phyloP scores from a whole-genome alignment of 1,139 yeast genomes.

The Komagataea norvegica region DNA sequence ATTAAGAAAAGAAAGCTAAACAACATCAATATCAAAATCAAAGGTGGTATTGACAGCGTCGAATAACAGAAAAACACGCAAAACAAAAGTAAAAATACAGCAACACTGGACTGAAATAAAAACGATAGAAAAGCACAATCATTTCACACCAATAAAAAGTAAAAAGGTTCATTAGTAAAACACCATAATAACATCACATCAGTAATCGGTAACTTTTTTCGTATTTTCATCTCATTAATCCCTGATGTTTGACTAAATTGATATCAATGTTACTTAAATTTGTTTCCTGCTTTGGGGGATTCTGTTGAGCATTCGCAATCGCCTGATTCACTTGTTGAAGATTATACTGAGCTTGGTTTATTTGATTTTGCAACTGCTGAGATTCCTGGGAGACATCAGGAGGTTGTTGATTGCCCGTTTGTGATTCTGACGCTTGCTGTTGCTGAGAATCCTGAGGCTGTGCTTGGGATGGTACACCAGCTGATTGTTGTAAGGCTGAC shows the following conservation, averaged over 20 bases:
- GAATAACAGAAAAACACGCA: too few species aligned
- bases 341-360: conserved; percentile 13
- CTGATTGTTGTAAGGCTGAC: conserved; percentile 7
- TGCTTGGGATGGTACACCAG: too few species aligned
- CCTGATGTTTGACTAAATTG: conserved; percentile 25
- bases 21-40: too few species aligned
- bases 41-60: too few species aligned
- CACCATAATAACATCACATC: too few species aligned
- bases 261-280: conserved; percentile 26
- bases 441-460: conserved; percentile 8
- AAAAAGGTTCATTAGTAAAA: too few species aligned
- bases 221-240: conserved; percentile 10
- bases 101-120: too few species aligned
- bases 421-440: conserved; percentile 9
- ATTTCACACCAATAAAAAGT: too few species aligned
- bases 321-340: conserved; percentile 24
- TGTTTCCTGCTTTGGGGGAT: conserved; percentile 17
- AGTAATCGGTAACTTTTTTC: too few species aligned
- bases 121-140: too few species aligned
- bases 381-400: conserved; percentile 8
- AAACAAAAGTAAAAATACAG: too few species aligned
- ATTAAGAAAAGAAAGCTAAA: too few species aligned
- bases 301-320: conserved; percentile 24
- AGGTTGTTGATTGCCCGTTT: conserved; percentile 11
- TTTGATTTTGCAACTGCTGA: conserved; percentile 8